Evolutionary conservation across 129 eudicot species (phyloP).

Genomic region (Ambrosia trifida): DNA sequence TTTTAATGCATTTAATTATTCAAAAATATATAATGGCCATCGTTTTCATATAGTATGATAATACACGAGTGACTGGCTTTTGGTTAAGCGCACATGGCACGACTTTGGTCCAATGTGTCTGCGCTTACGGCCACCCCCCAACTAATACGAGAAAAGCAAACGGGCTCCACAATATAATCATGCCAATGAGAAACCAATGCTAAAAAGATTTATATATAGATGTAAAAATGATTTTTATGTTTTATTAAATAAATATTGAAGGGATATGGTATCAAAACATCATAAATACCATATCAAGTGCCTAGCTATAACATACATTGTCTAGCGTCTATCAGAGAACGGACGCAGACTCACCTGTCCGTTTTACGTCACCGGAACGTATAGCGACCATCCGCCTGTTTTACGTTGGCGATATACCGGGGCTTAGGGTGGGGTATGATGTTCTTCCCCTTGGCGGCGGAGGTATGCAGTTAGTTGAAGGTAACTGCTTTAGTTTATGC

Average conservation of each 20-base stretch:
- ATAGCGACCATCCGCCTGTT: too few species aligned
- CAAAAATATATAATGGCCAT: slow-evolving; percentile 16
- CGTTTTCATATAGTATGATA: slow-evolving; percentile 24
- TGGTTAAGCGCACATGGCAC: slow-evolving; percentile 15
- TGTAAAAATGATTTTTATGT: not conserved
- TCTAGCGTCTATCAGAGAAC: too few species aligned
- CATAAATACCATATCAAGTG: too few species aligned
- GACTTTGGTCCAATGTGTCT: slow-evolving; percentile 35
- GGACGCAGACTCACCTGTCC: too few species aligned
- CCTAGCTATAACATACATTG: too few species aligned
- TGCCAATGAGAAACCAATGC: not conserved
- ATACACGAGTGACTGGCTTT: slow-evolving; percentile 20
- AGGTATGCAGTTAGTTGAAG: too few species aligned
- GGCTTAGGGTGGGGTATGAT: too few species aligned
- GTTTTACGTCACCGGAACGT: too few species aligned
- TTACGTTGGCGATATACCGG: too few species aligned
- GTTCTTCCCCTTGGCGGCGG: too few species aligned
- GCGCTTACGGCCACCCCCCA: slow-evolving; percentile 29
- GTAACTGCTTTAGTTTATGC: too few species aligned
- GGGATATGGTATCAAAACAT: too few species aligned
- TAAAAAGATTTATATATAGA: not conserved
- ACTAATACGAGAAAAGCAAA: not conserved
- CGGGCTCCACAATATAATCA: slow-evolving; percentile 26
- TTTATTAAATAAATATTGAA: not conserved
- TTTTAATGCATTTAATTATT: not conserved